Base-by-base conservation (phyloP, 257 asterid species). In the Salvia miltiorrhiza region DNA sequence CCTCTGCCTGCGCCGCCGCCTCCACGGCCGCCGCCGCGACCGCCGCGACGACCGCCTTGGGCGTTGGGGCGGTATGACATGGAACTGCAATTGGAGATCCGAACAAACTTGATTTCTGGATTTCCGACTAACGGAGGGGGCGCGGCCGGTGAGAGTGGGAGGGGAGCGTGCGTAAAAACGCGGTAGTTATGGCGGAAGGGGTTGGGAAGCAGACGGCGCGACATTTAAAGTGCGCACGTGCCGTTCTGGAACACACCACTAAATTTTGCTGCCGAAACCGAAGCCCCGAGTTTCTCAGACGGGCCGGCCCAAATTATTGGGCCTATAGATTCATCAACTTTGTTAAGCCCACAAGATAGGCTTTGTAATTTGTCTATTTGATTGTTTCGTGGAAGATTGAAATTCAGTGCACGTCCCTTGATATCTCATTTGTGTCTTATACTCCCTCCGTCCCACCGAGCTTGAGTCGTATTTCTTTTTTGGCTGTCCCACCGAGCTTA, bases 41-140 rank as follows among this genome's bases (percentile, higher is more conserved):
- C 81, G 35, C 87, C 81, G 12, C 90, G 94, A 44, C 94, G 88
- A 50, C 90, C 93, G 39, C 99, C 91, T 77, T 81, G 96, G 81
- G 71, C 76, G 66, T 94, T 87, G 23, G 96, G 95, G 14, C 97
- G 93, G 75, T 80, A 75, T 50, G 96, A 86, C 99, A 94, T 94
- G 64, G 81, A 56, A 56, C 67, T 50, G 12, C 56, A 60, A 26
- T 81, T 21, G 4, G 85, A 67, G 76, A 75, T 70, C 70, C 82
- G 82, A 70, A 10, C 37, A 48, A 20, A 41, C 52, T 65, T 35
- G 55, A 50, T 16, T 26, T 47, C 41, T 11, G 39, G 75, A 54
- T 14, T 20, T 45, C 60, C 63, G 65, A 44, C 1, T 1, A 53
- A 45, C 3, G 48, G 77, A 49, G 44, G 3, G 70, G 28, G 49